A percentile compares a stretch with the other conserved stretches of the same genome.
phyloP scores from a whole-genome alignment of 2,329 filamentous ascomycete species.

The Uncinocarpus reesii region DNA sequence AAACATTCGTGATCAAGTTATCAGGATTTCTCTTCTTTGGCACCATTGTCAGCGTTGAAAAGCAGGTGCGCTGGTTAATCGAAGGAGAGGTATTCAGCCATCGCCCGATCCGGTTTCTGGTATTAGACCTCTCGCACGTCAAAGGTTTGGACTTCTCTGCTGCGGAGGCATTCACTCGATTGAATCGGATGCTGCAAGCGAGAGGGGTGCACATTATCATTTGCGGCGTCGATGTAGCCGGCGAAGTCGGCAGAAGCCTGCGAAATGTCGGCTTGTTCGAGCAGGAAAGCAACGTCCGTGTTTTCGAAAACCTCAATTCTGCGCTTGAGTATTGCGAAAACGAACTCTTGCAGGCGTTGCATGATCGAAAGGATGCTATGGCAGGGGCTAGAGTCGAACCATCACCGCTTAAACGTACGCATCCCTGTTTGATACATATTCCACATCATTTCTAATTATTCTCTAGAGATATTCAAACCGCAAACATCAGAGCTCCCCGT shows the following conservation, averaged over 20 bases:
- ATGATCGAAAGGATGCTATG: constrained; percentile 51
- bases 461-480: constrained; percentile 6
- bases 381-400: not conserved
- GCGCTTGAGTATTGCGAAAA: constrained; percentile 93
- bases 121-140: constrained; percentile 81
- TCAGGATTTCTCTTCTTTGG: constrained; percentile 97
- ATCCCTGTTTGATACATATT: not conserved
- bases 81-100: constrained; percentile 68
- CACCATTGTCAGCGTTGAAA: constrained; percentile 90
- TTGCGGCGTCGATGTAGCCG: constrained; percentile 67
- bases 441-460: not conserved
- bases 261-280: constrained; percentile 74
- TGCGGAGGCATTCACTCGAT: constrained; percentile 85
- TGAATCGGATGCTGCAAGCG: constrained; percentile 70
- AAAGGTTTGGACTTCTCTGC: constrained; percentile 93
- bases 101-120: constrained; percentile 75
- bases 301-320: constrained; percentile 84
- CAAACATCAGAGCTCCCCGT: constrained; percentile 40
- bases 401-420: constrained; percentile 4
- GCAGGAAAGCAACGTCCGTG: constrained; percentile 60
- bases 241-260: constrained; percentile 65
- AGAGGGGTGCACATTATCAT: constrained; percentile 72
- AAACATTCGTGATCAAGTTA: constrained; percentile 85
- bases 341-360: constrained; percentile 72
- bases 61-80: constrained; percentile 69